A percentile compares a stretch with the other conserved stretches of the same genome.
Evolutionary conservation across 2,329 filamentous ascomycete species (phyloP).

Genomic region (Aaosphaeria arxii): DNA sequence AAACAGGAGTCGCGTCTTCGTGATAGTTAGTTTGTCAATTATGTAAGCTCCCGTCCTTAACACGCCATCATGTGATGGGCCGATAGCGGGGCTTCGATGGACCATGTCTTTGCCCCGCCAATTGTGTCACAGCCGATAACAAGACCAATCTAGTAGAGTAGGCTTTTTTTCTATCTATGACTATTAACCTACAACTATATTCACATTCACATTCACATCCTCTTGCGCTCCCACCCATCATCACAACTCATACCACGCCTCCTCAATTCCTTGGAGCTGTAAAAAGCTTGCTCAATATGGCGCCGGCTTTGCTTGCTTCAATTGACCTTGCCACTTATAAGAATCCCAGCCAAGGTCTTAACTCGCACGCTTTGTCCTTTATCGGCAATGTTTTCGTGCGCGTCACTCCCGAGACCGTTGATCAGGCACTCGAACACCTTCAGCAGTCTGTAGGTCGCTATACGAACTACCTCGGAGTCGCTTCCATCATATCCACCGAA

Average conservation of each 20-base stretch:
- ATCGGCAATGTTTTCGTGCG: constrained; percentile 57
- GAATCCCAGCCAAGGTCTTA: constrained; percentile 48
- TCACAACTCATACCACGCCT: not conserved
- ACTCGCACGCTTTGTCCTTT: constrained; percentile 53
- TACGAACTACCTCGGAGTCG: constrained; percentile 73
- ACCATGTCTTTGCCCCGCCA: too few relatives aligned
- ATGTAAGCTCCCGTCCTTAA: too few relatives aligned
- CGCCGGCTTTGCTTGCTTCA: constrained; percentile 46
- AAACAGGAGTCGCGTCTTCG: too few relatives aligned
- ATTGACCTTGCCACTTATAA: constrained; percentile 47
- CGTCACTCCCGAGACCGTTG: constrained; percentile 48
- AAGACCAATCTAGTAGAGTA: too few relatives aligned
- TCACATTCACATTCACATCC: not conserved
- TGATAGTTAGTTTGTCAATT: too few relatives aligned
- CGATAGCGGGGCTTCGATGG: too few relatives aligned
- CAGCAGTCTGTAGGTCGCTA: constrained; percentile 55
- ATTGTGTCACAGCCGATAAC: too few relatives aligned
- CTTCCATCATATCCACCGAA: constrained; percentile 63
- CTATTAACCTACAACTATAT: not conserved
- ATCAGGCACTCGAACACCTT: constrained; percentile 52
- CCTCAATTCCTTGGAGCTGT: not conserved
- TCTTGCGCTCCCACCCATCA: not conserved
- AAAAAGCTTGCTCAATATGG: constrained; percentile 29
- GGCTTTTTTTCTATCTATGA: not conserved
- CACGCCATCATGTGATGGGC: too few relatives aligned